phyloP scores from a whole-genome alignment of 2,329 filamentous ascomycete genomes.

The Malbranchea cinnamomea region DNA sequence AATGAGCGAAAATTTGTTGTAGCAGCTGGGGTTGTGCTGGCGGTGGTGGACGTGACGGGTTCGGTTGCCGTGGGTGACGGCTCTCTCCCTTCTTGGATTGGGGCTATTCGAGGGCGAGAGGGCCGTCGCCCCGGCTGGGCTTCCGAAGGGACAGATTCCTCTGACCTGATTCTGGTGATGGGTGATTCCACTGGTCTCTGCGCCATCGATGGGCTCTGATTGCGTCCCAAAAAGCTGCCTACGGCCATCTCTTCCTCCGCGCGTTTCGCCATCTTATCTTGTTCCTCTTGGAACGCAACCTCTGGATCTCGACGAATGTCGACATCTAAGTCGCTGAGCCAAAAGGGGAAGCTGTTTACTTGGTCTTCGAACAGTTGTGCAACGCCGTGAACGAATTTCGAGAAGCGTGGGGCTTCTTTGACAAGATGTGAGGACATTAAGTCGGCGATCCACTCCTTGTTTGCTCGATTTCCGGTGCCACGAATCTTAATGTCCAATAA shows the following conservation, averaged over 20 bases:
- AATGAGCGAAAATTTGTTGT: conserved; percentile 47
- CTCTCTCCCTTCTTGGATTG: conserved; percentile 8
- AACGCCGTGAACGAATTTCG: conserved; percentile 91
- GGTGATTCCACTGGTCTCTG: conserved; percentile 22
- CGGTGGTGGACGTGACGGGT: conserved; percentile 12
- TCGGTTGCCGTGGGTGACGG: conserved; percentile 9
- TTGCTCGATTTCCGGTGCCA: conserved; percentile 41
- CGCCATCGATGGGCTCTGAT: conserved; percentile 15
- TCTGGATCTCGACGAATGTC: conserved; percentile 92
- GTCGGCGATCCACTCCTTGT: conserved; percentile 76
- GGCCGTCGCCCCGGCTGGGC: not conserved
- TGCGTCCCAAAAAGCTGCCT: conserved; percentile 61
- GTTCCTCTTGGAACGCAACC: conserved; percentile 78
- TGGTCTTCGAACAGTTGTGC: conserved; percentile 88
- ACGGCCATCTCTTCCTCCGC: conserved; percentile 81
- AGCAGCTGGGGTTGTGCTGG: not conserved
- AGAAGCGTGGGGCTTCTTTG: conserved; percentile 78
- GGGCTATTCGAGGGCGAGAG: conserved; percentile 3
- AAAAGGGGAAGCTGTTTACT: conserved; percentile 92
- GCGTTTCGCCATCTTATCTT: conserved; percentile 63
- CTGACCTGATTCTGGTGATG: conserved; percentile 15
- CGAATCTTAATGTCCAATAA: conserved; percentile 85
- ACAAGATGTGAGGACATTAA: conserved; percentile 87
- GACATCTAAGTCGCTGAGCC: conserved; percentile 78
- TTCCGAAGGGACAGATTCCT: conserved; percentile 12